These are phyloP conservation scores for Wickerhamiella dianesei DNA, from an alignment of 805 yeast species.

Conservation along the genomic window DNA sequence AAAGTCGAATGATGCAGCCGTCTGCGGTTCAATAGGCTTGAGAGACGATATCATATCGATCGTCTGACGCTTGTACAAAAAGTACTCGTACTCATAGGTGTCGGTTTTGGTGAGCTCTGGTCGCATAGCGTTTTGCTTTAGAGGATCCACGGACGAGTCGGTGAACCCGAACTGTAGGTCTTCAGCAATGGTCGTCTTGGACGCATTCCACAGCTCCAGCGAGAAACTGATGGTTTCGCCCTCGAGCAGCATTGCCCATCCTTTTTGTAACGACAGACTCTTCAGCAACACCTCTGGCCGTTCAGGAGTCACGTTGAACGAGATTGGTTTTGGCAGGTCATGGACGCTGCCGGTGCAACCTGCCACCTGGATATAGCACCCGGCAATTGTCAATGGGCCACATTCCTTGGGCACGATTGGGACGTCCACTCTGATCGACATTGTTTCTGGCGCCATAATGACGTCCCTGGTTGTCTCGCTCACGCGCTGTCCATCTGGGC, in stretches of 20 bases:
- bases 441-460: constrained; percentile 20
- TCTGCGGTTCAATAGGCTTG: constrained; percentile 22
- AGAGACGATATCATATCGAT: constrained; percentile 31
- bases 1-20: constrained; percentile 36
- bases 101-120: constrained; percentile 43
- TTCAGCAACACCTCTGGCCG: constrained; percentile 52
- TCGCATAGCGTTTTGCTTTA: constrained; percentile 39
- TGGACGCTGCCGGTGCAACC: constrained; percentile 37
- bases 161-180: constrained; percentile 46
- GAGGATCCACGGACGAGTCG: constrained; percentile 60
- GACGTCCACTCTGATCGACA: constrained; percentile 17
- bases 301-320: constrained; percentile 26
- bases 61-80: constrained; percentile 44
- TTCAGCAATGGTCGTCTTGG: constrained; percentile 38
- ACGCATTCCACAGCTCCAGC: constrained; percentile 43
- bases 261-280: constrained; percentile 41
- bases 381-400: constrained; percentile 39
- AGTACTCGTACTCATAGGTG: constrained; percentile 62
- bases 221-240: constrained; percentile 50
- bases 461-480: constrained; percentile 18
- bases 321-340: constrained; percentile 15
- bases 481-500: constrained; percentile 14
- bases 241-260: constrained; percentile 64
- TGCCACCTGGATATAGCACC: constrained; percentile 38
- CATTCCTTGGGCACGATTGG: constrained; percentile 20